phyloP scores from a whole-genome alignment of 345 rosid genomes.

The Citrus trifoliata region DNA sequence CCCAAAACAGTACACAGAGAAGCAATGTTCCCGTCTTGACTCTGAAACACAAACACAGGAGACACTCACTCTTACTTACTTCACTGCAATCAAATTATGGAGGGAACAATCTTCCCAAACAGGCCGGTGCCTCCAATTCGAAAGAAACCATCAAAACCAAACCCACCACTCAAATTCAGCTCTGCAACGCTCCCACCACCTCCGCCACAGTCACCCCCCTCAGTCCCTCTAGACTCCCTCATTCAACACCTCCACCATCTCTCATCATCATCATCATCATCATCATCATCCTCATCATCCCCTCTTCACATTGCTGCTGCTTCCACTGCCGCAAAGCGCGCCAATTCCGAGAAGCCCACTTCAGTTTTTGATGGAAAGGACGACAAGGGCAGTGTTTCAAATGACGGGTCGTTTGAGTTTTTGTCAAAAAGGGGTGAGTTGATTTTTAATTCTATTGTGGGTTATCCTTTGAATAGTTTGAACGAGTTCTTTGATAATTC shows the following conservation, averaged over 20 bases:
- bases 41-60: neutral
- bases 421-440: slow-evolving; percentile 49
- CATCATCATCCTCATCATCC: slow-evolving; percentile 36
- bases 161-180: slow-evolving; percentile 52
- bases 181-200: slow-evolving; percentile 61
- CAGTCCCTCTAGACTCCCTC: slow-evolving; percentile 65
- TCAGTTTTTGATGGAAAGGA: slow-evolving; percentile 25
- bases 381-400: slow-evolving; percentile 18
- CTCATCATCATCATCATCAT: slow-evolving; percentile 40
- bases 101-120: slow-evolving; percentile 59
- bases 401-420: slow-evolving; percentile 38
- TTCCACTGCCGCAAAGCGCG: slow-evolving; percentile 27
- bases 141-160: slow-evolving; percentile 33
- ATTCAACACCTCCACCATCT: slow-evolving; percentile 75
- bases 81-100: slow-evolving; percentile 37
- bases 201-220: slow-evolving; percentile 47
- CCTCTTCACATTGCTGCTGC: slow-evolving; percentile 30
- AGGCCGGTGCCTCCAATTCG: slow-evolving; percentile 56
- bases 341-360: slow-evolving; percentile 23
- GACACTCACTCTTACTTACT: too few relatives aligned
- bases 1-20: neutral
- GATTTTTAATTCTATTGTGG: slow-evolving; percentile 45
- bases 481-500: slow-evolving; percentile 48
- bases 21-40: neutral
- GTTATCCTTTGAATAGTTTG: slow-evolving; percentile 48